Conservation (phyloP, 2,329 filamentous ascomycete genomes). For the Fusarium sulawesiense region DNA sequence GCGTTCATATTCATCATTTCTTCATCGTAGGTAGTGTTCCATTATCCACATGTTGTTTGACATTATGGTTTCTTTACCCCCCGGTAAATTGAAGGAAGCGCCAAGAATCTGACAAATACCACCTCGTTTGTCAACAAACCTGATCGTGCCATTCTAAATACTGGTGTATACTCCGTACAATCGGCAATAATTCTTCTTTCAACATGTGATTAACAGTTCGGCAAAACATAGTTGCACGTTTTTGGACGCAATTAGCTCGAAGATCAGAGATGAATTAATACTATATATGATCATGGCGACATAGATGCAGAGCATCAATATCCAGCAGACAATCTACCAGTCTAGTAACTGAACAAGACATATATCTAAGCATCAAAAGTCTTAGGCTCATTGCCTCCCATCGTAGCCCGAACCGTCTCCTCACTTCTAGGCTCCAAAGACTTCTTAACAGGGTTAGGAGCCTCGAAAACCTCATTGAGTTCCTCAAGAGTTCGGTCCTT, state of each 20-base stretch:
- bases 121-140: neutral
- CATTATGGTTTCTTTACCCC: fast-evolving
- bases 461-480: constrained; percentile 46
- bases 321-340: neutral
- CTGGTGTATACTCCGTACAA: neutral
- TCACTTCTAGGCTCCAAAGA: constrained; percentile 33
- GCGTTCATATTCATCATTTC: too few relatives aligned
- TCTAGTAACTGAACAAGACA: neutral
- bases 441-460: constrained; percentile 33
- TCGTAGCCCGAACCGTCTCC: constrained; percentile 28
- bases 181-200: neutral
- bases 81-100: neutral
- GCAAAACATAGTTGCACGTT: too few relatives aligned
- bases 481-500: constrained; percentile 64
- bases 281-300: neutral
- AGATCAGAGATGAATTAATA: neutral
- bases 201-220: too few relatives aligned
- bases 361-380: constrained; percentile 1
- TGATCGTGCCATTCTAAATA: neutral
- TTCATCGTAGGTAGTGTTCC: too few relatives aligned
- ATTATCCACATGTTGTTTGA: neutral
- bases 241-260: neutral
- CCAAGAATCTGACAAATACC: neutral
- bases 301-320: neutral
- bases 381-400: constrained; percentile 17